Evolutionary conservation across 768 basidiomycete genomes (phyloP).

Genomic region (Lentinula sp.): DNA sequence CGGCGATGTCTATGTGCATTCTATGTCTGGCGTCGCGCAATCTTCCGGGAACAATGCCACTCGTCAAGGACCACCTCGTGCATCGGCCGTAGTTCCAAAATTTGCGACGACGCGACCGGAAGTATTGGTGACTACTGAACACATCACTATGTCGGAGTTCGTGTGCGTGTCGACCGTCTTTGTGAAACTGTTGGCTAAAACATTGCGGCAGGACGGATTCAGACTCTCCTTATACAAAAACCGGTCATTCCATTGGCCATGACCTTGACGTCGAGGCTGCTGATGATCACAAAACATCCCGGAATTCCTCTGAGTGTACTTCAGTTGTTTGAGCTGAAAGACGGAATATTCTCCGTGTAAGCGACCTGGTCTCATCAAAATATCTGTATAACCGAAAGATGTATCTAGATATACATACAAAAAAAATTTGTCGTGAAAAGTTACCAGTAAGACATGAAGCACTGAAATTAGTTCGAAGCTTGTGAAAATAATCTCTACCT

Average conservation of each 20-base stretch:
- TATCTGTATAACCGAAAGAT: background rate
- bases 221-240: slow-evolving; percentile 1
- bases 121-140: slow-evolving; percentile 54
- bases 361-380: background rate
- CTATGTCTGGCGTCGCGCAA: slow-evolving; percentile 25
- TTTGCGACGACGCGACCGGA: slow-evolving; percentile 32
- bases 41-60: slow-evolving; percentile 24
- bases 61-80: slow-evolving; percentile 23
- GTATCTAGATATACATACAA: background rate
- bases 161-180: slow-evolving; percentile 25
- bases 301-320: background rate
- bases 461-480: background rate
- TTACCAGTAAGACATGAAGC: too few species aligned
- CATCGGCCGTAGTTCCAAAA: slow-evolving; percentile 20
- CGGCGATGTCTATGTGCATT: slow-evolving; percentile 39
- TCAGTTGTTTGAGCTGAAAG: background rate
- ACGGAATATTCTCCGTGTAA: background rate
- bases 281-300: background rate
- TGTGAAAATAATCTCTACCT: slow-evolving; percentile 32
- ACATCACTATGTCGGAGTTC: slow-evolving; percentile 55
- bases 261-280: background rate
- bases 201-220: background rate
- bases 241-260: background rate
- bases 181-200: background rate
- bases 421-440: too few species aligned